Percentiles rank a stretch among this genome's conserved stretches.
Conservation (phyloP, 768 basidiomycete genomes). For the Glaciozyma antarctica region DNA sequence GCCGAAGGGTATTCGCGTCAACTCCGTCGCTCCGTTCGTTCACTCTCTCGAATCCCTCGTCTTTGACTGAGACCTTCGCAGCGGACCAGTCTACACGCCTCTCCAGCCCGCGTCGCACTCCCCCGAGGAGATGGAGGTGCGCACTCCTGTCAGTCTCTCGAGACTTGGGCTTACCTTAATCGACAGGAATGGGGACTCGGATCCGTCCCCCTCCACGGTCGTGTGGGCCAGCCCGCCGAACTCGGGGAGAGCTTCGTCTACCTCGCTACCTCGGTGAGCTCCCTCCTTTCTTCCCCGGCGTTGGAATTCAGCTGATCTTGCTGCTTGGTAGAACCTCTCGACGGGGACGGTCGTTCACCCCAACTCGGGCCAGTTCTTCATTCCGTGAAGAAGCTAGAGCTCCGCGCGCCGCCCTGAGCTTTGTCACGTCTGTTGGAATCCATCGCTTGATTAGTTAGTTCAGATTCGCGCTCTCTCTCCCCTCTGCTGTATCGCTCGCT, state of each 20-base stretch:
- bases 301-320: no score
- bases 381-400: no score
- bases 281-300: no score
- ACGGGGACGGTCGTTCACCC: no score
- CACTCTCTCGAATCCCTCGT: neutral
- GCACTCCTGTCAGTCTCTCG: neutral
- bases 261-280: slow-evolving; percentile 13
- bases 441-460: no score
- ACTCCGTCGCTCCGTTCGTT: neutral
- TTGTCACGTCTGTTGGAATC: no score
- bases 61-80: neutral
- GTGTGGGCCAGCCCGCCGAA: slow-evolving; percentile 32
- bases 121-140: slow-evolving; percentile 50
- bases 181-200: slow-evolving; percentile 40
- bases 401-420: no score
- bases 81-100: slow-evolving; percentile 52
- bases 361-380: no score
- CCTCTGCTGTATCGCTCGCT: no score
- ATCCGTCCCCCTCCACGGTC: slow-evolving; percentile 45
- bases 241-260: slow-evolving; percentile 24
- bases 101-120: slow-evolving; percentile 52
- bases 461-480: no score
- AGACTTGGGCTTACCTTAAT: neutral
- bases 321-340: no score
- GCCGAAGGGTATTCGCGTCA: neutral